Conservation (phyloP, 495 filamentous ascomycete species). For the Talaromyces proteolyticus region DNA sequence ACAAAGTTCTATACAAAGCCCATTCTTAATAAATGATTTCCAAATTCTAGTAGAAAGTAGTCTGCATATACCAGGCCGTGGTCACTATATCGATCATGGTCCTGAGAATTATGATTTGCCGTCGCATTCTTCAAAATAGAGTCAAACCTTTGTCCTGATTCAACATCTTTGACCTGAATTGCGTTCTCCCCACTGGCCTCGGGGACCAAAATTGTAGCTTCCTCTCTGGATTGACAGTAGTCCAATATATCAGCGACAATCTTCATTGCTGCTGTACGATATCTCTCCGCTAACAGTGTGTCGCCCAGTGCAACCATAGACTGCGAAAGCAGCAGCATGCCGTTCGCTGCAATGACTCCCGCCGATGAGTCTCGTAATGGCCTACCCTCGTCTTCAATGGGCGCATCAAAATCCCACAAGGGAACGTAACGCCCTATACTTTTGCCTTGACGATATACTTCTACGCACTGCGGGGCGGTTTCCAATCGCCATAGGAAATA, state of each 20-base stretch:
- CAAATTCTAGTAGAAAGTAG: conserved; percentile 38
- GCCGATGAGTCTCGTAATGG: conserved; percentile 29
- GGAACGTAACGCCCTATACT: conserved; percentile 20
- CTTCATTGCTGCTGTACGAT: conserved; percentile 22
- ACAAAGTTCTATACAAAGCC: too few relatives aligned
- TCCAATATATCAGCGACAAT: too few relatives aligned
- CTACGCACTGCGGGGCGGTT: too few relatives aligned
- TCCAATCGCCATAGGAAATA: too few relatives aligned
- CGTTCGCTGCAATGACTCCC: conserved; percentile 33
- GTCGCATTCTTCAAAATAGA: conserved; percentile 27
- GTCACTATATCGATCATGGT: conserved; percentile 18
- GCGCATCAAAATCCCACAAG: conserved; percentile 36
- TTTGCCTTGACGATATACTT: too few relatives aligned
- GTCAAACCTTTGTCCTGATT: conserved; percentile 8
- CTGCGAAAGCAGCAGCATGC: conserved; percentile 23
- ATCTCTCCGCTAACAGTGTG: conserved; percentile 12
- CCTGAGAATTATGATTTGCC: conserved; percentile 25
- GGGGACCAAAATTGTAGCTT: conserved; percentile 5
- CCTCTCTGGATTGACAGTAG: conserved; percentile 7
- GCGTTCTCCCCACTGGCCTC: too few relatives aligned
- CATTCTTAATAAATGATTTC: conserved; percentile 20
- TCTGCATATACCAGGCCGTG: conserved; percentile 40
- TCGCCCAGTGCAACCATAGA: conserved; percentile 14
- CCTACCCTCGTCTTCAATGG: conserved; percentile 12
- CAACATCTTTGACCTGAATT: too few relatives aligned